Conservation (phyloP, 2,329 filamentous ascomycete species). For the Phialophora macrospora region DNA sequence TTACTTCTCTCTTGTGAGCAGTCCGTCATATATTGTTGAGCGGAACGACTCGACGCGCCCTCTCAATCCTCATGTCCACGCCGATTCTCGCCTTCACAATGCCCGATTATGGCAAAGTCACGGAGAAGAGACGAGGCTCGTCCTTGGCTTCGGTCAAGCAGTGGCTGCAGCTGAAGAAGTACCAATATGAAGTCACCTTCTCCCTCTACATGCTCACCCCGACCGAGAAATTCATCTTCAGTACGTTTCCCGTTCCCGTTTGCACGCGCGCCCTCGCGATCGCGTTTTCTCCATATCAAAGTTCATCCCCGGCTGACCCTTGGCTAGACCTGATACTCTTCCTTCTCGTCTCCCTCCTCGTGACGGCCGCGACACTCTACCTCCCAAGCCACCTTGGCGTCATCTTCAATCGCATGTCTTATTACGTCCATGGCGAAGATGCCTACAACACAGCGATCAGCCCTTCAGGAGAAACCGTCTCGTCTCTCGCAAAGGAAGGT, state of each 20-base stretch:
- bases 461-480: constrained; percentile 10
- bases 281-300: background rate
- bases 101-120: constrained; percentile 32
- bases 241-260: constrained; percentile 60
- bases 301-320: constrained; percentile 9
- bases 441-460: constrained; percentile 43
- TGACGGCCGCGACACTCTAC: constrained; percentile 87
- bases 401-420: constrained; percentile 84
- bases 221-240: constrained; percentile 95
- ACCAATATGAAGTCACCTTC: constrained; percentile 98
- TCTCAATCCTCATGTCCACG: constrained; percentile 18
- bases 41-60: background rate
- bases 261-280: background rate
- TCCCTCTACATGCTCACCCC: constrained; percentile 96
- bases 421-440: constrained; percentile 86
- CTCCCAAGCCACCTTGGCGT: constrained; percentile 87
- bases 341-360: constrained; percentile 82
- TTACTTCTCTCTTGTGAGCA: background rate
- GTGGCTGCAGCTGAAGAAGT: constrained; percentile 93
- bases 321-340: constrained; percentile 83
- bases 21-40: background rate
- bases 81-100: constrained; percentile 19
- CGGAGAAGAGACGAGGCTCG: constrained; percentile 24
- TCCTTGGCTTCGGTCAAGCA: constrained; percentile 64
- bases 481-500: constrained; percentile 20